A percentile compares a stretch with the other conserved stretches of the same genome.
Conservation (phyloP, 2,329 filamentous ascomycete species). For the Epichloe sp. region DNA sequence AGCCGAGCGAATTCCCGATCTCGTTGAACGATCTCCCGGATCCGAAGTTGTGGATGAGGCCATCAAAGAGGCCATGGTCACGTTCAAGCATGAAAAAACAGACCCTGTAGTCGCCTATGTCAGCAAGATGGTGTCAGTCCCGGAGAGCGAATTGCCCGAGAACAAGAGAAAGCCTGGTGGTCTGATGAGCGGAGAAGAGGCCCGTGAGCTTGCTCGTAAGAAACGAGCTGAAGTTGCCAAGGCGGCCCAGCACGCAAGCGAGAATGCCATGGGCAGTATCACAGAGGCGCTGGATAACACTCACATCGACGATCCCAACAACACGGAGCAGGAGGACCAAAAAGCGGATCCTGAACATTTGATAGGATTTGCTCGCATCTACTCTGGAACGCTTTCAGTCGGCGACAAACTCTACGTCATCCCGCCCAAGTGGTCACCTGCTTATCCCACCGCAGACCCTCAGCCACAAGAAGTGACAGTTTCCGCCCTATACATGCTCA, state of each 20-base stretch:
- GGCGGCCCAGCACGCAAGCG: slow-evolving; percentile 42
- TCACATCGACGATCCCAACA: slow-evolving; percentile 40
- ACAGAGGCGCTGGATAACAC: slow-evolving; percentile 47
- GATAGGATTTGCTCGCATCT: slow-evolving; percentile 88
- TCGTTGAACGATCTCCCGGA: slow-evolving; percentile 72
- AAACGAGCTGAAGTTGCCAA: slow-evolving; percentile 82
- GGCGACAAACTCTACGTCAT: slow-evolving; percentile 87
- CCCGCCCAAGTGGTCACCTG: slow-evolving; percentile 83
- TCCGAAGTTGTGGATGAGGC: slow-evolving; percentile 53
- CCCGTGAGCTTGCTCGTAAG: slow-evolving; percentile 70
- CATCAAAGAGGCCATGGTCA: slow-evolving; percentile 68
- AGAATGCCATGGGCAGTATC: slow-evolving; percentile 40
- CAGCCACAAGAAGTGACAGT: slow-evolving; percentile 73
- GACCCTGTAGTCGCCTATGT: slow-evolving; percentile 87
- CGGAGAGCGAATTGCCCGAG: slow-evolving; percentile 78
- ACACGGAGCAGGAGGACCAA: slow-evolving; percentile 35
- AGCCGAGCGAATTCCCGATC: slow-evolving; percentile 60
- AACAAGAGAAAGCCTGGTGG: slow-evolving; percentile 58
- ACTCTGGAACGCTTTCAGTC: slow-evolving; percentile 78
- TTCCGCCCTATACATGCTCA: slow-evolving; percentile 82
- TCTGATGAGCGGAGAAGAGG: slow-evolving; percentile 76
- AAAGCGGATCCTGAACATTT: slow-evolving; percentile 70
- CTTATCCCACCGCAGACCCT: slow-evolving; percentile 56
- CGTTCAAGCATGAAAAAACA: slow-evolving; percentile 56
- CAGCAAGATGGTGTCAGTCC: slow-evolving; percentile 95